Evolutionary conservation across 192 early-diverging fungal genomes (phyloP), one percentile per base, ranked within the genome.

Genomic region (Coemansia sp.): DNA sequence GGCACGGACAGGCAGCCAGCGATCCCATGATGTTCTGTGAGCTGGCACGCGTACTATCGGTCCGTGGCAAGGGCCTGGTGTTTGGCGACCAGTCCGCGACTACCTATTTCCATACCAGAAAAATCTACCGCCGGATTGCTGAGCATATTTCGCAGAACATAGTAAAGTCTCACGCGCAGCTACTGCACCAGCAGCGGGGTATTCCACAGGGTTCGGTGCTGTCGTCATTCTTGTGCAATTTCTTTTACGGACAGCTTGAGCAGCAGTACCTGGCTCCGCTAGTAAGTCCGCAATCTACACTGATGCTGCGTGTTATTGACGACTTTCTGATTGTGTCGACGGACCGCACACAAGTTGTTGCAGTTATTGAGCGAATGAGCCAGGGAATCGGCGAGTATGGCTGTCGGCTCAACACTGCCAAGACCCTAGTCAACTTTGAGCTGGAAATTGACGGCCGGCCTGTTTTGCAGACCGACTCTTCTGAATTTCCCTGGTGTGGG

Each of bases 181-280:
- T 87, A 62, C 92, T 89, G 72, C 78, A 75, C 35, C 94, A 95
- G 65, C 67, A 76, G 0, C 68, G 79, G 1, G 95, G 95, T 4
- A 94, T 98, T 29, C 95, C 95, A 2, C 95, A 98, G 69, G 95
- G 95, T 0, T 96, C 94, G 3, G 75, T 89, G 21, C 67, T 98
- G 19, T 98, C 95, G 0, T 83, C 89, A 35, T 52, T 94, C 5
- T 84, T 98, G 54, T 98, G 95, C 90, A 92, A 88, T 67, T 83
- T 94, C 51, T 91, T 90, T 61, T 93, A 93, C 54, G 89, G 87
- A 1, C 85, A 89, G 55, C 70, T 95, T 77, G 92, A 93, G 74
- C 66, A 64, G 8, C 72, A 78, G 29, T 65, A 85, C 11, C 72
- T 93, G 29, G 32, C 56, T 0, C 73, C 83, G 22, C 11, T 86